Conservation (phyloP, 139 green algal genomes). For the Picochlorum sp. region DNA sequence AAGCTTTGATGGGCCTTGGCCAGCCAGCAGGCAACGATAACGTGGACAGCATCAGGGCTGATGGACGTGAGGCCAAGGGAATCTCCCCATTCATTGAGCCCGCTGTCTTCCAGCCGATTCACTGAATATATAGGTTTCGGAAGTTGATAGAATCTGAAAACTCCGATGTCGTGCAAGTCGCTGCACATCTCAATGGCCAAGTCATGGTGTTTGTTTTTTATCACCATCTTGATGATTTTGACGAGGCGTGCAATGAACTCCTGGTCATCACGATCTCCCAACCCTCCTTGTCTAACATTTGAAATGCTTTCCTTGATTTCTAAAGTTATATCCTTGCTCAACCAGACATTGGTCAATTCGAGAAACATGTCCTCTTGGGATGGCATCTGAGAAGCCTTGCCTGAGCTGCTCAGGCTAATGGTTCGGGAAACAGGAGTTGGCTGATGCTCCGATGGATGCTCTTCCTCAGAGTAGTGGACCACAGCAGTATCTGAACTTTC, state of each 20-base stretch:
- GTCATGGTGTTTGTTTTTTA: background rate
- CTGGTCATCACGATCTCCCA: no score
- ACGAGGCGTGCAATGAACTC: no score
- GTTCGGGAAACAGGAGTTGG: background rate
- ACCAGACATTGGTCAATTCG: no score
- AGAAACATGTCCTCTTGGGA: no score
- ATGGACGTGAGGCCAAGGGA: no score
- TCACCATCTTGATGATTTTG: background rate
- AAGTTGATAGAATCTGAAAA: background rate
- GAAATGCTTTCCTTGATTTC: no score
- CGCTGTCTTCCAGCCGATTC: background rate
- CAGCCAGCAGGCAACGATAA: background rate
- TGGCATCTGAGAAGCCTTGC: no score
- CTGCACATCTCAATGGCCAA: background rate
- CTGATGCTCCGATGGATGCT: background rate
- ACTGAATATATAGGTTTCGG: background rate
- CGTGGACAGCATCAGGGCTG: background rate
- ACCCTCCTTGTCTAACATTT: no score
- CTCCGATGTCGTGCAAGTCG: background rate
- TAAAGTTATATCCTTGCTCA: no score
- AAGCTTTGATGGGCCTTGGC: background rate
- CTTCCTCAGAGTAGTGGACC: background rate
- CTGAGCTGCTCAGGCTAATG: no score
- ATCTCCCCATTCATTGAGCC: background rate
- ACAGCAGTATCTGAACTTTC: background rate